Conservation (phyloP, 306 rosid species). For the Betula pendula region DNA sequence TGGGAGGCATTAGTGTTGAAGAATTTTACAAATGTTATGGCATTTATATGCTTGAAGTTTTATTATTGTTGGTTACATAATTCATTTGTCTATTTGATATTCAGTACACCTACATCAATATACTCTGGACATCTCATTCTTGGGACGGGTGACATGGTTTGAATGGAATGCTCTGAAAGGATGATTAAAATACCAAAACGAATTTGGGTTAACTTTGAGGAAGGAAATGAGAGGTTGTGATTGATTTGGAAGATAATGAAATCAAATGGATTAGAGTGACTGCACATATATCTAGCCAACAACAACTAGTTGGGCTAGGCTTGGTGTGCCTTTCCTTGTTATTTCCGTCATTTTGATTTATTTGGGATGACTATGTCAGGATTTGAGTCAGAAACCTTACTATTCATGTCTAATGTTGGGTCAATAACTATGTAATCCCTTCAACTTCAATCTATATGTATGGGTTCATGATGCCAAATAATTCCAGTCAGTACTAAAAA, state of each 20-base stretch:
- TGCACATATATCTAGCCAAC: not conserved
- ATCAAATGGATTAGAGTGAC: not conserved
- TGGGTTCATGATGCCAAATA: conserved; percentile 9
- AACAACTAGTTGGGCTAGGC: not conserved
- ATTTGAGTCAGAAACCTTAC: not conserved
- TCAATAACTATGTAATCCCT: not conserved
- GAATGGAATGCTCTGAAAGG: not conserved
- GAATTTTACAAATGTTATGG: not conserved
- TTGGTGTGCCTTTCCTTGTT: not conserved
- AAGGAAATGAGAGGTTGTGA: not conserved
- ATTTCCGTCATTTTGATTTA: not conserved
- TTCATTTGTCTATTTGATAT: not conserved
- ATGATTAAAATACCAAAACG: conserved; percentile 5
- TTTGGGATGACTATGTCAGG: not conserved
- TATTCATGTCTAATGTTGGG: not conserved
- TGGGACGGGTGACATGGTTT: not conserved
- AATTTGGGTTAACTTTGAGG: not conserved
- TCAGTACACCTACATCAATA: not conserved
- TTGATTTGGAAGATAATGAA: not conserved
- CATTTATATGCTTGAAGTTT: not conserved
- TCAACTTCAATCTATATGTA: conserved; percentile 12
- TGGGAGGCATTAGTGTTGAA: not conserved
- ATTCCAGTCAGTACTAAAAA: conserved; percentile 2
- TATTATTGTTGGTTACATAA: not conserved
- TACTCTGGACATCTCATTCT: not conserved